A percentile compares a stretch with the other conserved stretches of the same genome.
Conservation (phyloP, 2,329 filamentous ascomycete genomes). For the Curvularia lunata region DNA sequence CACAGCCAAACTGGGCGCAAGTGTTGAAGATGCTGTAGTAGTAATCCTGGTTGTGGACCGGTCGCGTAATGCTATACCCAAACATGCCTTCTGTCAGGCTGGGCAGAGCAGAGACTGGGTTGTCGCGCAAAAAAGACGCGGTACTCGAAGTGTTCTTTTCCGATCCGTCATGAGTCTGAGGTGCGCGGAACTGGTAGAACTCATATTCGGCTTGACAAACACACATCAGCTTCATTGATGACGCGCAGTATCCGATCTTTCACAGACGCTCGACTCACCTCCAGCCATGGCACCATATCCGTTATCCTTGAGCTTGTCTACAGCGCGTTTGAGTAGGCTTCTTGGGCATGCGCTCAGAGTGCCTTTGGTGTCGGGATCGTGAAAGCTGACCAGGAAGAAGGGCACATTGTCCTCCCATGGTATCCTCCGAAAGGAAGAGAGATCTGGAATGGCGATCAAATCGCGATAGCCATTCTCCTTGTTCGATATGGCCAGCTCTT, state of each 20-base stretch:
- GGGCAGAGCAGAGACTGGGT: constrained; percentile 75
- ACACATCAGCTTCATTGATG: constrained; percentile 28
- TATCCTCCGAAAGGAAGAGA: constrained; percentile 79
- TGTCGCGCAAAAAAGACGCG: constrained; percentile 74
- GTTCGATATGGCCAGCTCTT: constrained; percentile 85
- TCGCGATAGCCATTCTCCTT: constrained; percentile 90
- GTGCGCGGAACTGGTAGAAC: constrained; percentile 87
- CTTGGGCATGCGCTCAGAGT: constrained; percentile 80
- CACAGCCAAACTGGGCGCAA: constrained; percentile 77
- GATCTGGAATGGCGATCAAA: constrained; percentile 79
- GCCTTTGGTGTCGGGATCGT: constrained; percentile 76
- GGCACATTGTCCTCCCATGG: constrained; percentile 89
- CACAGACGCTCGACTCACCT: constrained; percentile 62
- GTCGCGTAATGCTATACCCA: constrained; percentile 86
- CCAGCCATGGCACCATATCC: constrained; percentile 89
- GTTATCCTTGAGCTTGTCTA: constrained; percentile 69
- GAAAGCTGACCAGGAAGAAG: constrained; percentile 84
- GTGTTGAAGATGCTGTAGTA: constrained; percentile 87
- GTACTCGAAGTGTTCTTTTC: constrained; percentile 71
- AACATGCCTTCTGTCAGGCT: constrained; percentile 93
- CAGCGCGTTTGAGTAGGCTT: constrained; percentile 71
- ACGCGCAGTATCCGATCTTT: constrained; percentile 22
- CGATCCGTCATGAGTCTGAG: constrained; percentile 56
- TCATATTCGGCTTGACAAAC: constrained; percentile 79
- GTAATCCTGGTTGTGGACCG: constrained; percentile 89